Conservation (phyloP, 768 basidiomycete species). For the Lactarius psammicola region DNA sequence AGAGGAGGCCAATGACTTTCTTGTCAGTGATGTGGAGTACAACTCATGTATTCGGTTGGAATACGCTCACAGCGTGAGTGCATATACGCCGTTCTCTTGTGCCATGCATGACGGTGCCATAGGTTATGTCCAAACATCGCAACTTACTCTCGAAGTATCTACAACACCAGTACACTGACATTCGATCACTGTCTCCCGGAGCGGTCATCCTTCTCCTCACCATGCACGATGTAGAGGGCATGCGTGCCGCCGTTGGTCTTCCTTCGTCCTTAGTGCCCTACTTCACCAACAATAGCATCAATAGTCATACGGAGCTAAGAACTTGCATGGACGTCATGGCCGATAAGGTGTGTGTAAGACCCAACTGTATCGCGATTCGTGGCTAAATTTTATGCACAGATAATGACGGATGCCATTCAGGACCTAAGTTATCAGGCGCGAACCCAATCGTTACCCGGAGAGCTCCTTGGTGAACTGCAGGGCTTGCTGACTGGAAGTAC, state of each 20-base stretch:
- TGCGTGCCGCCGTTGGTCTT: slow-evolving; percentile 76
- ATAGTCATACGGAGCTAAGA: slow-evolving; percentile 62
- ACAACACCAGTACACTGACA: slow-evolving; percentile 61
- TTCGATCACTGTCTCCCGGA: slow-evolving; percentile 71
- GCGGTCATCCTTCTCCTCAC: slow-evolving; percentile 83
- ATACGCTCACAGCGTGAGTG: slow-evolving; percentile 67
- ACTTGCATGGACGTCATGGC: slow-evolving; percentile 84
- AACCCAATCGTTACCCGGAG: slow-evolving; percentile 70
- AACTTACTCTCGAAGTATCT: slow-evolving; percentile 61
- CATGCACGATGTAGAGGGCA: slow-evolving; percentile 84
- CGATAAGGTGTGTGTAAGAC: slow-evolving; percentile 59
- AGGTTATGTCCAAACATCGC: slow-evolving; percentile 75
- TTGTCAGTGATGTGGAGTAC: slow-evolving; percentile 88
- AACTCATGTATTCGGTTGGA: slow-evolving; percentile 88
- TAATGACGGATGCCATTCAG: slow-evolving; percentile 71
- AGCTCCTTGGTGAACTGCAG: slow-evolving; percentile 70
- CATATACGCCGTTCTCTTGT: not conserved
- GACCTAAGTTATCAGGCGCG: slow-evolving; percentile 73
- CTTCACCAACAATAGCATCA: slow-evolving; percentile 84
- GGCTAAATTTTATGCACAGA: slow-evolving; percentile 44
- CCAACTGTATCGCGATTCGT: not conserved
- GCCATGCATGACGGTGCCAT: slow-evolving; percentile 8
- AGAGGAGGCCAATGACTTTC: slow-evolving; percentile 78
- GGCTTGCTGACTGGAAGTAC: slow-evolving; percentile 75
- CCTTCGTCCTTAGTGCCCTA: slow-evolving; percentile 83